Conservation (phyloP, 139 green algal genomes). For the Closterium sp. region DNA sequence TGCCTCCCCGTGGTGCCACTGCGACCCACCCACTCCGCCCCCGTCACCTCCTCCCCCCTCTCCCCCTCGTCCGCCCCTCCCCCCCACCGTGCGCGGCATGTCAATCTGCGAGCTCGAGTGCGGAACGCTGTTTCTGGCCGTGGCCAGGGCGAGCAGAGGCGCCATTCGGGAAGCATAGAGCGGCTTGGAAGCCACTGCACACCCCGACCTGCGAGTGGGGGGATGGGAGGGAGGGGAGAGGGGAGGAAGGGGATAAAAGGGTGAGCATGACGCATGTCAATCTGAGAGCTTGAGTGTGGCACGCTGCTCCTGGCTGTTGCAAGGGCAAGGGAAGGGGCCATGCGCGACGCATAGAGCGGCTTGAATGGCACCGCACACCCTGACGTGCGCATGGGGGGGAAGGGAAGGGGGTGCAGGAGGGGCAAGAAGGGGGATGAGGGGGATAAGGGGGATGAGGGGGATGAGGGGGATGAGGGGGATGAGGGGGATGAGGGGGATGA, state of each 20-base stretch:
- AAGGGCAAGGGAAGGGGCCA: conserved; percentile 9
- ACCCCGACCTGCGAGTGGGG: neutral
- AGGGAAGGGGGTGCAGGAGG: no score
- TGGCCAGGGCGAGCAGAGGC: conserved; percentile 4
- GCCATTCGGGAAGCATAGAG: conserved; percentile 27
- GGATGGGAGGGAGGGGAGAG: no score
- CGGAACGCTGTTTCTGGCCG: neutral
- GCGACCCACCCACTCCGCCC: neutral
- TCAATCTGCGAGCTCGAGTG: neutral
- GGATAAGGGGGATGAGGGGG: no score
- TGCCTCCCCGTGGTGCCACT: neutral
- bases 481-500: no score
- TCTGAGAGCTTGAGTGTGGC: neutral
- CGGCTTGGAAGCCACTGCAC: conserved; percentile 18
- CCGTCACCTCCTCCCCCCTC: neutral
- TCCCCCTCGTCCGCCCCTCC: neutral
- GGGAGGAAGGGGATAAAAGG: no score
- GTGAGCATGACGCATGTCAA: no score
- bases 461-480: no score
- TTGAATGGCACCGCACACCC: conserved; percentile 22
- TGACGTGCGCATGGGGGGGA: neutral
- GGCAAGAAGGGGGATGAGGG: no score
- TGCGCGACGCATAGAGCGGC: conserved; percentile 29
- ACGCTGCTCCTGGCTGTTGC: neutral
- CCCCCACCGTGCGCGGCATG: neutral